Percentiles rank a stretch among this genome's conserved stretches.
Conservation (phyloP, 495 filamentous ascomycete species). For the Clavariopsis aquatica region DNA sequence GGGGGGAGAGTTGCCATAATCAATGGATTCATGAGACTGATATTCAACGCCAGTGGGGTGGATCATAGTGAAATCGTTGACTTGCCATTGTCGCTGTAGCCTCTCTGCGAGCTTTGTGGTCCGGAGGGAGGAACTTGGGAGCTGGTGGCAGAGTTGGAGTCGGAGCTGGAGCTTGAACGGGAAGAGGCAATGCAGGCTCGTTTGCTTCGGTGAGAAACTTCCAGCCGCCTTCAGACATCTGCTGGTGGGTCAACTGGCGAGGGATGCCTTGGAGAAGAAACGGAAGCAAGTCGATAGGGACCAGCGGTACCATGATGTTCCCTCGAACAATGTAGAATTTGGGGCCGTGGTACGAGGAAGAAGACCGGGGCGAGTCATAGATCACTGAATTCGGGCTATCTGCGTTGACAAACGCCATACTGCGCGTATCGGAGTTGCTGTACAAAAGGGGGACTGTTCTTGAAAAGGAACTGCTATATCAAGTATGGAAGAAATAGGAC, state of each 20-base stretch:
- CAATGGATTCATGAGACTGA: background rate
- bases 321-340: slow-evolving; percentile 15
- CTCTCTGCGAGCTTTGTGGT: background rate
- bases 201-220: slow-evolving; percentile 2
- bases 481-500: background rate
- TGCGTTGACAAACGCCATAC: too few species aligned
- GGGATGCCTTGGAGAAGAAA: slow-evolving; percentile 15
- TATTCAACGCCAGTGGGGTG: background rate
- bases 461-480: background rate
- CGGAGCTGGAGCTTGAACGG: background rate
- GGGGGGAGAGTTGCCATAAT: background rate
- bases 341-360: background rate
- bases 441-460: background rate
- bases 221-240: slow-evolving; percentile 8
- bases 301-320: slow-evolving; percentile 17
- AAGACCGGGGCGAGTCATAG: background rate
- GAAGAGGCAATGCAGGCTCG: slow-evolving; percentile 1
- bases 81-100: background rate
- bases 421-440: too few species aligned
- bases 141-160: too few species aligned
- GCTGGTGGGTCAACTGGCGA: slow-evolving; percentile 3
- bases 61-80: background rate
- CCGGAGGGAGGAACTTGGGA: background rate
- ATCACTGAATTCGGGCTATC: background rate
- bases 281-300: slow-evolving; percentile 19